These are phyloP conservation scores for Penicillium waksmanii DNA, from an alignment of 495 filamentous ascomycete genomes.

Conservation along the genomic window DNA sequence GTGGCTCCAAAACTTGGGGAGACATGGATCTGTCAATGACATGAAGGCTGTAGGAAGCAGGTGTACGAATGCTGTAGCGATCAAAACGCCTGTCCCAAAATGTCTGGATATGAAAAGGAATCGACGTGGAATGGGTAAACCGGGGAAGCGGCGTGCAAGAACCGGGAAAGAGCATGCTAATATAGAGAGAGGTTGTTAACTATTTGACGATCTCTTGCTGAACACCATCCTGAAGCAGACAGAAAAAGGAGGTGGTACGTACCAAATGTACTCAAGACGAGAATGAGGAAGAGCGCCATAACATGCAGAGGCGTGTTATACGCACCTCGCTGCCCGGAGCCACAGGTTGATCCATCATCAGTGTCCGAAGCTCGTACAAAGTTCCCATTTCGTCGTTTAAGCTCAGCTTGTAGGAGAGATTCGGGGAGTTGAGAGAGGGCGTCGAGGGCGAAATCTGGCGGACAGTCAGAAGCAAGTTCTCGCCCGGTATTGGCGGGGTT, in stretches of 20 bases:
- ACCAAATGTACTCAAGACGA: conserved; percentile 74
- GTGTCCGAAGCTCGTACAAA: conserved; percentile 17
- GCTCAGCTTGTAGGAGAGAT: conserved; percentile 37
- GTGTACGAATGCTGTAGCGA: conserved; percentile 90
- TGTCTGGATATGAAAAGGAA: conserved; percentile 78
- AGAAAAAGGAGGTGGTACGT: conserved; percentile 26
- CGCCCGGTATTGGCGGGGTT: neutral
- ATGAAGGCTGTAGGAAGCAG: conserved; percentile 80
- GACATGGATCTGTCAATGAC: conserved; percentile 79
- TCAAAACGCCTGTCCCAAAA: conserved; percentile 84
- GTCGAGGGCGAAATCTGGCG: conserved; percentile 26
- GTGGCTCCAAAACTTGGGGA: conserved; percentile 72
- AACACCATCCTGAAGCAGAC: neutral
- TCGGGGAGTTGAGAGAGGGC: conserved; percentile 35
- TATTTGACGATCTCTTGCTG: neutral
- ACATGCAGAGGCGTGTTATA: conserved; percentile 75
- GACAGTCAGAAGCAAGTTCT: neutral
- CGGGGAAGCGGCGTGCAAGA: conserved; percentile 54
- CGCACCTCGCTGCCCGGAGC: conserved; percentile 58
- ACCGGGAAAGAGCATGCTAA: conserved; percentile 59
- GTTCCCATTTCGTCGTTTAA: conserved; percentile 32
- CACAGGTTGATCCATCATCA: conserved; percentile 52
- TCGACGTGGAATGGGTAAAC: conserved; percentile 49
- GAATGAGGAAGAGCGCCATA: conserved; percentile 75
- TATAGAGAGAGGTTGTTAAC: conserved; percentile 9